phyloP scores from a whole-genome alignment of 2,329 filamentous ascomycete species.

The Shiraia bambusicola region DNA sequence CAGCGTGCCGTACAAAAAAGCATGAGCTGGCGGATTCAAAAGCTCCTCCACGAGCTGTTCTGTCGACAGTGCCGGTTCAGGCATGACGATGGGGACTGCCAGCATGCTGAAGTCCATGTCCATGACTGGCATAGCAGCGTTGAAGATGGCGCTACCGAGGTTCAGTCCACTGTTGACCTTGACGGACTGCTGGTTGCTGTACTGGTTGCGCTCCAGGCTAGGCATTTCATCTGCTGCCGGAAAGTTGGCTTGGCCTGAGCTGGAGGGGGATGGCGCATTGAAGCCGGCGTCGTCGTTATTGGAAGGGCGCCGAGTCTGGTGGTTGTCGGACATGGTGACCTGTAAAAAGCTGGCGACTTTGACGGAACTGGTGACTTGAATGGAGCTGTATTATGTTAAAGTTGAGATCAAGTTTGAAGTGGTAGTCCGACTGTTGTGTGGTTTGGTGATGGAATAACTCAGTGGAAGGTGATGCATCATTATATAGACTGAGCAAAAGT shows the following conservation, averaged over 20 bases:
- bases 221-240: neutral
- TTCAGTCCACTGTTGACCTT: constrained; percentile 15
- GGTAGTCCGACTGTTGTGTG: too few relatives aligned
- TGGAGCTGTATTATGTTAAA: too few relatives aligned
- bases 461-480: too few relatives aligned
- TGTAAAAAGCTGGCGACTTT: too few relatives aligned
- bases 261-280: too few relatives aligned
- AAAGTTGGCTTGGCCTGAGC: neutral
- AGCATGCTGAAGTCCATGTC: constrained; percentile 5
- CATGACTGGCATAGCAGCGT: neutral
- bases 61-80: neutral
- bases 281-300: constrained; percentile 63
- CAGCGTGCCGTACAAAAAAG: constrained; percentile 18
- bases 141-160: neutral
- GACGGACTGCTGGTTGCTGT: constrained; percentile 15
- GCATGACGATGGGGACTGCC: neutral
- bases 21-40: constrained; percentile 17
- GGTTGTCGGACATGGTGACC: constrained; percentile 65
- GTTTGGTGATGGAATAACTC: too few relatives aligned
- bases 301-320: constrained; percentile 67
- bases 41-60: constrained; percentile 9
- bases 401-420: too few relatives aligned
- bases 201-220: constrained; percentile 8
- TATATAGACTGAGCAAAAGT: too few relatives aligned
- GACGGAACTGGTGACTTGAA: too few relatives aligned